Conservation (phyloP, 192 early-diverging fungal genomes). For the Coemansia aciculifera region DNA sequence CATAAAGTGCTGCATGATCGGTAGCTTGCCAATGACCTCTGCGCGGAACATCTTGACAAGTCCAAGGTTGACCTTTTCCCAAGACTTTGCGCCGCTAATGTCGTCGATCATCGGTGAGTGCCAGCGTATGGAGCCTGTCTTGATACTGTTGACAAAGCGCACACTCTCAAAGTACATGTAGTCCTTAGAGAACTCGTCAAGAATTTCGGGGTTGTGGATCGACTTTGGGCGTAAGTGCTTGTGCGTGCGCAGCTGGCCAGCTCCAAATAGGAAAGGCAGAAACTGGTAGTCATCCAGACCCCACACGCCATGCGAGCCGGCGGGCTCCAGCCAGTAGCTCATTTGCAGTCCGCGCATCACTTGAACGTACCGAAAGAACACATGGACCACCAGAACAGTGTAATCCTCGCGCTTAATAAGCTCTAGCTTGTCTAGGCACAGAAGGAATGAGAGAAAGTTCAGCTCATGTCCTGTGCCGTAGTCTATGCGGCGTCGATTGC, state of each 20-base stretch:
- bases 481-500: constrained; percentile 90
- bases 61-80: constrained; percentile 89
- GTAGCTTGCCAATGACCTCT: constrained; percentile 89
- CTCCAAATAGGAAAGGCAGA: constrained; percentile 91
- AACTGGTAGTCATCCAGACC: constrained; percentile 98
- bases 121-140: constrained; percentile 74
- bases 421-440: constrained; percentile 77
- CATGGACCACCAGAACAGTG: constrained; percentile 71
- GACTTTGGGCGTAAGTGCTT: constrained; percentile 92
- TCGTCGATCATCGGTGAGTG: constrained; percentile 95
- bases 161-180: constrained; percentile 98
- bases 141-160: constrained; percentile 81
- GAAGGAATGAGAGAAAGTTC: constrained; percentile 83
- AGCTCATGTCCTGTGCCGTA: constrained; percentile 98
- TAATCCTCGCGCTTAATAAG: constrained; percentile 69
- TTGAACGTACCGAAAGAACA: constrained; percentile 81
- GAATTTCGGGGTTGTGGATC: constrained; percentile 85
- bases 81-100: constrained; percentile 83
- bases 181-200: constrained; percentile 84
- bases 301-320: constrained; percentile 99
- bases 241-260: constrained; percentile 83
- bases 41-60: constrained; percentile 94
- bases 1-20: constrained; percentile 94
- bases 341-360: constrained; percentile 90
- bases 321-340: constrained; percentile 95